Evolutionary conservation across 2,329 filamentous ascomycete species (phyloP), one percentile per base, ranked within the genome.

Genomic region (Penicillium sp.): DNA sequence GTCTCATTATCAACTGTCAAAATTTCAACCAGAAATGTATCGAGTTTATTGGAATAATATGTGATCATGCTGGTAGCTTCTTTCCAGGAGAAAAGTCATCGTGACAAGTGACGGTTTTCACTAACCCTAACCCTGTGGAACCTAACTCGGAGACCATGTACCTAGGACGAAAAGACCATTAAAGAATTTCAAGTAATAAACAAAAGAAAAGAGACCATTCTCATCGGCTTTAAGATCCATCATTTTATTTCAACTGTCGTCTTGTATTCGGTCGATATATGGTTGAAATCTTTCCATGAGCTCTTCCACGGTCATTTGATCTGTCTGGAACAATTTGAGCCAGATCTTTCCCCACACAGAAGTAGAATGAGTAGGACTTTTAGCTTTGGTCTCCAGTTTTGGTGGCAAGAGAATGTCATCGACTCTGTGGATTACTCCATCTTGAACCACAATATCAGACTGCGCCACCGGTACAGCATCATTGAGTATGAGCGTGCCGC

Each of bases 371-470:
- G 24, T 18, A 18, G 20, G 14, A 38, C 38, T 28, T 9, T 50
- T 9, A 46, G 24, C n/a, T 23, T 46, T 18, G 9, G 26, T 20
- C 12, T 14, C 23, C 23, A 8, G 18, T 11, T 50, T 50, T 18
- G 47, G 47, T 23, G 47, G 47, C 9, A 50, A 38, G 23, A 50
- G 14, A 50, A 50, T 38, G 23, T 50, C 47, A n/a, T 50, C 47
- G n/a, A 50, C 30, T 38, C n/a, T 21, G 30, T 50, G 47, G 28
- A 50, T 40, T 23, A 50, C 30, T 38, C 47, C 47, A 38, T 50
- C 47, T n/a, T 50, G 47, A 38, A 50, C 47, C 8, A 50, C 30
- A 12, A 50, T 50, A 40, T 50, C 47, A n/a, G 47, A 23, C n/a
- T 50, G 47, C n/a, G 20, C 24, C 12, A 50, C 47, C 16, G 33